Conservation (phyloP, 768 basidiomycete species). For the Daedaleopsis sinensis region DNA sequence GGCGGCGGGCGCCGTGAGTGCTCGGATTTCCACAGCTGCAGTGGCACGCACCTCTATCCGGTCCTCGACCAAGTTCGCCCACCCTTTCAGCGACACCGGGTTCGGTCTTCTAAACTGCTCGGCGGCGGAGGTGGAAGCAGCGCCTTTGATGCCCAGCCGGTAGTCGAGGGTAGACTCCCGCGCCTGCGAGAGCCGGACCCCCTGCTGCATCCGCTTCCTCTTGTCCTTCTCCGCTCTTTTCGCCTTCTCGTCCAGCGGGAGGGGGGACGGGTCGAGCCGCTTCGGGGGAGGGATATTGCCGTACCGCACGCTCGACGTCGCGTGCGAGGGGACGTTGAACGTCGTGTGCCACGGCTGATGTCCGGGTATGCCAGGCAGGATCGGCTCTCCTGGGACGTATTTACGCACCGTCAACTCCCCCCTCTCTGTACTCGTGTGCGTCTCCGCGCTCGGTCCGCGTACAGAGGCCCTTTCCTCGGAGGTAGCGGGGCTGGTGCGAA, state of each 20-base stretch:
- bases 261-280: slow-evolving; percentile 26
- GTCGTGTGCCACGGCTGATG: slow-evolving; percentile 75
- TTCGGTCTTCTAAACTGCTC: slow-evolving; percentile 41
- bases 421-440: neutral
- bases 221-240: slow-evolving; percentile 50
- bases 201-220: slow-evolving; percentile 53
- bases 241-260: slow-evolving; percentile 40
- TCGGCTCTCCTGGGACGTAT: slow-evolving; percentile 38
- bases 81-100: slow-evolving; percentile 71
- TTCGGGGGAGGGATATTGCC: slow-evolving; percentile 54
- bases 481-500: slow-evolving; percentile 28
- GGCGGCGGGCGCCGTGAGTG: neutral
- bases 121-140: too few relatives aligned
- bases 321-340: slow-evolving; percentile 63
- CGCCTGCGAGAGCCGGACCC: slow-evolving; percentile 61
- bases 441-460: slow-evolving; percentile 7
- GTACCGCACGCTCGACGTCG: slow-evolving; percentile 51
- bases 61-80: slow-evolving; percentile 77
- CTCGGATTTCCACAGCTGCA: neutral
- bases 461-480: too few relatives aligned
- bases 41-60: slow-evolving; percentile 64
- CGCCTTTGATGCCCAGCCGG: slow-evolving; percentile 57
- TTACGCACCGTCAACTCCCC: slow-evolving; percentile 9
- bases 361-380: slow-evolving; percentile 56
- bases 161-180: slow-evolving; percentile 80